Percentiles rank a stretch among this genome's conserved stretches.
Conservation (phyloP, 768 basidiomycete genomes). For the Phylloporus sp. region DNA sequence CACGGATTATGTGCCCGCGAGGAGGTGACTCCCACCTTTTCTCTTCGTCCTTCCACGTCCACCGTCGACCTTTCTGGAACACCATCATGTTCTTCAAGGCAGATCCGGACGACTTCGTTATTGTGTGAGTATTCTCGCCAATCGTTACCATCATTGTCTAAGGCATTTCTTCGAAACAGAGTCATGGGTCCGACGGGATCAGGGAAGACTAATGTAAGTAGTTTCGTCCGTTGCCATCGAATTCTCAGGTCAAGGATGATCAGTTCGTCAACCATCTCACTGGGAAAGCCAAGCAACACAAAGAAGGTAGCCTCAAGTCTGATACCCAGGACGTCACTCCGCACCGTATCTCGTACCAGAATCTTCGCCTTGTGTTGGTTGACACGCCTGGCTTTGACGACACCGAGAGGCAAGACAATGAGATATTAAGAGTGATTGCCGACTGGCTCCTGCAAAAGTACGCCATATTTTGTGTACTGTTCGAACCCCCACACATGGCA, state of each 20-base stretch:
- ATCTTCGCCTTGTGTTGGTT: conserved; percentile 12
- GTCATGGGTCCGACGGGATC: conserved; percentile 25
- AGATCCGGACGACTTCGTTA: conserved; percentile 5
- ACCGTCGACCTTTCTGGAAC: background rate
- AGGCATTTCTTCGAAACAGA: background rate
- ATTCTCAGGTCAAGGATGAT: background rate
- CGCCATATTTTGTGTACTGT: background rate
- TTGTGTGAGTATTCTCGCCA: conserved; percentile 8
- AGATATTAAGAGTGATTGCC: conserved; percentile 10
- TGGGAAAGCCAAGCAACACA: background rate
- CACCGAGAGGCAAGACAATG: conserved; percentile 12
- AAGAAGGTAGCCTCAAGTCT: conserved; percentile 5
- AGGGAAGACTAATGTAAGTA: conserved; percentile 22
- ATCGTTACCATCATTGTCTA: background rate
- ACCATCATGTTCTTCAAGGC: conserved; percentile 6
- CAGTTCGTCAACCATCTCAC: conserved; percentile 17
- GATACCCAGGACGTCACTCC: conserved; percentile 10
- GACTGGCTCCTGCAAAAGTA: conserved; percentile 19
- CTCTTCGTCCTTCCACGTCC: background rate
- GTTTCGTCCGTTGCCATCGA: background rate
- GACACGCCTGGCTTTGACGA: conserved; percentile 22
- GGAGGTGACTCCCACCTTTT: background rate
- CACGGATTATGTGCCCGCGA: too few relatives aligned
- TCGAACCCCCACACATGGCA: background rate
- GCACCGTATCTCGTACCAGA: background rate